A percentile compares a stretch with the other conserved stretches of the same genome.
These are phyloP conservation scores for Triangularia verruculosa DNA, from an alignment of 2,329 filamentous ascomycete genomes.

Conservation along the genomic window DNA sequence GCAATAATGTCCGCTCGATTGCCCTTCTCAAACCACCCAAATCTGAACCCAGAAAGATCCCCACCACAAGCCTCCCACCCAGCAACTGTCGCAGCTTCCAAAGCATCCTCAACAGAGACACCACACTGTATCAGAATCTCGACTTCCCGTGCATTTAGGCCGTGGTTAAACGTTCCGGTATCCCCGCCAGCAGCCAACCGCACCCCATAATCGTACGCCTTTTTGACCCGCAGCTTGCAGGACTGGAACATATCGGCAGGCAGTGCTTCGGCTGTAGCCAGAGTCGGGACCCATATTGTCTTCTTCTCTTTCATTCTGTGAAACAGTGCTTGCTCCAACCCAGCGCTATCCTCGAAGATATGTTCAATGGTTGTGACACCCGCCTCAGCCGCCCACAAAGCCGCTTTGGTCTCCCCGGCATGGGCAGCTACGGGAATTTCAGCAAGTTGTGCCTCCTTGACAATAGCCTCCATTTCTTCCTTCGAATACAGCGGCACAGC, in stretches of 20 bases:
- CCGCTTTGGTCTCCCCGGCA: slow-evolving; percentile 40
- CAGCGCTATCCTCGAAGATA: slow-evolving; percentile 28
- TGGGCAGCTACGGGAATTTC: slow-evolving; percentile 44
- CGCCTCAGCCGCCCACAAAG: slow-evolving; percentile 44
- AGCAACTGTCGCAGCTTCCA: slow-evolving; percentile 48
- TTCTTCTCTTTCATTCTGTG: slow-evolving; percentile 42
- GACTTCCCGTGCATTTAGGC: slow-evolving; percentile 50
- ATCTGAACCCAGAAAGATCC: slow-evolving; percentile 48
- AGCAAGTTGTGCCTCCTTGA: slow-evolving; percentile 43
- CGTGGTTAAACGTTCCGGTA: slow-evolving; percentile 52
- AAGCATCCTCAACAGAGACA: slow-evolving; percentile 46
- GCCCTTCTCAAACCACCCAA: slow-evolving; percentile 51
- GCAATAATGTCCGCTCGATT: slow-evolving; percentile 51
- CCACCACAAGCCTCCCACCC: slow-evolving; percentile 56
- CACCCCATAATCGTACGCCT: slow-evolving; percentile 46
- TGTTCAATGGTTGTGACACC: slow-evolving; percentile 50
- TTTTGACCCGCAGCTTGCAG: slow-evolving; percentile 40
- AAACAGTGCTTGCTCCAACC: slow-evolving; percentile 40
- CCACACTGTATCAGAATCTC: slow-evolving; percentile 49
- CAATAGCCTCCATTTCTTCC: slow-evolving; percentile 50
- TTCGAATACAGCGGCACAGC: slow-evolving; percentile 45
- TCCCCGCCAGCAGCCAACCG: slow-evolving; percentile 52
- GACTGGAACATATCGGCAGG: slow-evolving; percentile 29
- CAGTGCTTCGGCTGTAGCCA: slow-evolving; percentile 43
- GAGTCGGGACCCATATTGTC: slow-evolving; percentile 52